Conservation (phyloP, 2,329 filamentous ascomycete species). For the Pestalotiopsis sp. region DNA sequence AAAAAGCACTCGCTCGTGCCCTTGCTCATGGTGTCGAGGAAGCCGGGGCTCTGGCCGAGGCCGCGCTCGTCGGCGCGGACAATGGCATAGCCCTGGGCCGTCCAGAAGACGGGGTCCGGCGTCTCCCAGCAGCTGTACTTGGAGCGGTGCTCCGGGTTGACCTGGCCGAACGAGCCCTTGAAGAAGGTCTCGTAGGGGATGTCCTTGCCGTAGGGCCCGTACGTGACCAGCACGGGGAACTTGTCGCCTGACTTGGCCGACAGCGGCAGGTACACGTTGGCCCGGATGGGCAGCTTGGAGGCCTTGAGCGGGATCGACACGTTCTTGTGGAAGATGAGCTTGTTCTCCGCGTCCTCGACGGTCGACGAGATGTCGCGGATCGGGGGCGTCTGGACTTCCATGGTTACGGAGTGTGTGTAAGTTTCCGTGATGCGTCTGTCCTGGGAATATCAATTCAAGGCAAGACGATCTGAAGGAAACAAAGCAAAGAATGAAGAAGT, state of each 20-base stretch:
- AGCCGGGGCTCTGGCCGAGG: conserved; percentile 48
- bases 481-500: neutral
- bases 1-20: conserved; percentile 51
- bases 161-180: conserved; percentile 45
- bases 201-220: conserved; percentile 76
- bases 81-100: conserved; percentile 54
- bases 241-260: conserved; percentile 27
- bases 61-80: conserved; percentile 57
- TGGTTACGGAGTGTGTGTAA: neutral
- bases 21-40: conserved; percentile 52
- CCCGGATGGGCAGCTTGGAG: conserved; percentile 34
- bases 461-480: neutral
- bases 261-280: conserved; percentile 42
- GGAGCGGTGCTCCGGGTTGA: conserved; percentile 57
- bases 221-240: conserved; percentile 68
- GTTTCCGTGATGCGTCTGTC: neutral
- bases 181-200: conserved; percentile 60
- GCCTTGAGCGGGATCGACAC: conserved; percentile 34
- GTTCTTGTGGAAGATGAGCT: conserved; percentile 35
- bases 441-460: neutral
- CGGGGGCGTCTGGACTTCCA: conserved; percentile 23
- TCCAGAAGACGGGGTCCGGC: conserved; percentile 61
- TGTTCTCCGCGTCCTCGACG: conserved; percentile 27
- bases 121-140: conserved; percentile 62
- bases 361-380: conserved; percentile 23